These are phyloP conservation scores for Primulina tabacum DNA, from an alignment of 257 asterid species.

Conservation along the genomic window DNA sequence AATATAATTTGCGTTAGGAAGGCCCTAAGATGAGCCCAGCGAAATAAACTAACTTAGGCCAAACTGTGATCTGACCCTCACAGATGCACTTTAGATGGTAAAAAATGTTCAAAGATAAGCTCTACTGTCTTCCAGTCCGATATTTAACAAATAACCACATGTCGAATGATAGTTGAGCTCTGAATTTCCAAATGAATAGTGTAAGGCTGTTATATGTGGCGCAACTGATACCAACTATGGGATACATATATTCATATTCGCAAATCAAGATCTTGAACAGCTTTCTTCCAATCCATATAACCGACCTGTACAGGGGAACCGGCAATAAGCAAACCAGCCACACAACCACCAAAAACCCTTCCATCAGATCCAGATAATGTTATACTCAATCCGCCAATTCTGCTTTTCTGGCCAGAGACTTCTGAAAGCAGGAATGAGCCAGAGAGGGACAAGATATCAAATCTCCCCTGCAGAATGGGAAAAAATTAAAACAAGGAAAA, in stretches of 20 bases:
- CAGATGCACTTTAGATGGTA: background rate
- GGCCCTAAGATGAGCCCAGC: background rate
- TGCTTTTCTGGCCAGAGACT: constrained; percentile 15
- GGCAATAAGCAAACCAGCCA: constrained; percentile 21
- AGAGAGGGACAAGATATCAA: constrained; percentile 22
- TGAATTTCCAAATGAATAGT: background rate
- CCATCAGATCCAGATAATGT: constrained; percentile 17
- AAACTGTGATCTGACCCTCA: background rate
- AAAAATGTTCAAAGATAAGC: background rate
- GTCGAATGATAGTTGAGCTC: background rate
- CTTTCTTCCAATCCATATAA: background rate
- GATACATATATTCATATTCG: background rate
- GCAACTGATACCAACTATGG: background rate
- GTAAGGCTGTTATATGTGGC: background rate
- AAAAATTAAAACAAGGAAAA: constrained; percentile 4
- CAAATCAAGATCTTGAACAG: background rate
- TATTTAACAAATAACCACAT: background rate
- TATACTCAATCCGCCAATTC: constrained; percentile 21
- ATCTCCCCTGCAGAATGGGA: constrained; percentile 14
- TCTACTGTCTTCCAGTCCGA: background rate
- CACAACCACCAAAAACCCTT: constrained; percentile 16
- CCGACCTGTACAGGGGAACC: constrained; percentile 23
- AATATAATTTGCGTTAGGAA: too few species aligned
- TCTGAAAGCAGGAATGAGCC: constrained; percentile 23
- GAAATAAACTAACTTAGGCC: background rate